Conservation (phyloP, 2,329 filamentous ascomycete genomes). For the Alternaria arborescens region DNA sequence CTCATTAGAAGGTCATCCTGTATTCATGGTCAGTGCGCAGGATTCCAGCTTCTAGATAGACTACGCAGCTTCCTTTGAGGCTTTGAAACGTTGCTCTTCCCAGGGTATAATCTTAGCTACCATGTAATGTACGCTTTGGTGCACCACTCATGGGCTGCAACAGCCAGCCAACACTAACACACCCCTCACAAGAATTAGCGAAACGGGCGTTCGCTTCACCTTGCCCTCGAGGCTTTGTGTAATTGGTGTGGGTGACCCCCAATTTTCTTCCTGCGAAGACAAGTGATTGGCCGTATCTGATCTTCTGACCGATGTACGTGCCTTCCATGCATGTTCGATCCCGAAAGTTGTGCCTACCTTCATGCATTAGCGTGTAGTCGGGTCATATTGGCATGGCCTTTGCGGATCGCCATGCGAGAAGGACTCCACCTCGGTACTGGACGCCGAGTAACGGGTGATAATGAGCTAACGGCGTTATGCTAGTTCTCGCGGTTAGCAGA, state of each 20-base stretch:
- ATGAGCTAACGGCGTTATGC: neutral
- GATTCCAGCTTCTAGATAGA: neutral
- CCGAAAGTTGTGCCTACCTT: neutral
- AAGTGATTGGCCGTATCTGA: neutral
- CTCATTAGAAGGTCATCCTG: neutral
- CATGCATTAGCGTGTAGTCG: conserved; percentile 8
- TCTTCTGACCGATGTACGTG: conserved; percentile 8
- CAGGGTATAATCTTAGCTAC: neutral
- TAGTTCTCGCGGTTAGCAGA: neutral
- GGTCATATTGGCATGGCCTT: neutral
- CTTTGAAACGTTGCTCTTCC: neutral
- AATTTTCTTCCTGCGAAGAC: neutral
- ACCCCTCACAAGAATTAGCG: neutral
- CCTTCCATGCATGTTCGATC: conserved; percentile 8
- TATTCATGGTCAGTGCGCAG: conserved; percentile 1
- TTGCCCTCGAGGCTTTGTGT: neutral
- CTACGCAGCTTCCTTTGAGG: neutral
- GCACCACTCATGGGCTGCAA: neutral
- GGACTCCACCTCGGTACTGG: neutral
- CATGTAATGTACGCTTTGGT: neutral
- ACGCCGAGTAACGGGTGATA: neutral
- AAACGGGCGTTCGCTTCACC: conserved; percentile 6
- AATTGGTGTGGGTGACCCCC: neutral
- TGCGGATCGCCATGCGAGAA: neutral
- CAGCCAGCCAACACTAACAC: neutral